Conservation (phyloP, 2,329 filamentous ascomycete species). For the Penicillium sp. region DNA sequence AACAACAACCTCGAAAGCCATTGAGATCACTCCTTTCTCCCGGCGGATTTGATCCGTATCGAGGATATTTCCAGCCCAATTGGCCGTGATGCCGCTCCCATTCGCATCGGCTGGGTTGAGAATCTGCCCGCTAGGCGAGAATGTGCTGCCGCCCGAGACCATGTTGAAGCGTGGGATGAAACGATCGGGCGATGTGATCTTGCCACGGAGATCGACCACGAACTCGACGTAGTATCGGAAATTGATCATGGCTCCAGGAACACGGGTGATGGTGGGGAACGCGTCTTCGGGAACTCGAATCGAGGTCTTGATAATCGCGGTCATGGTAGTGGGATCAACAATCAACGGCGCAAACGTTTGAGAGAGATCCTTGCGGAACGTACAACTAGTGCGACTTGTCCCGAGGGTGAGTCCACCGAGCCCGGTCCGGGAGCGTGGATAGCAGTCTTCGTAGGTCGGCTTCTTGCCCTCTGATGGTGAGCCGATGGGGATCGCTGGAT, state of each 20-base stretch:
- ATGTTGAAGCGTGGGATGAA: conserved; percentile 57
- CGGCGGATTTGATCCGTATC: conserved; percentile 83
- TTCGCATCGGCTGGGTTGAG: conserved; percentile 33
- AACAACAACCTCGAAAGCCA: conserved; percentile 80
- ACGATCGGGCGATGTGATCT: conserved; percentile 70
- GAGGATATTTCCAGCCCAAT: conserved; percentile 63
- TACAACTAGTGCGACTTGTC: conserved; percentile 79
- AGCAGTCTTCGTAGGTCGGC: conserved; percentile 75
- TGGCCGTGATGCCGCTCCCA: conserved; percentile 38
- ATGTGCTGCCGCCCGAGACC: conserved; percentile 46
- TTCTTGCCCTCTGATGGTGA: conserved; percentile 64
- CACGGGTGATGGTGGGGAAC: conserved; percentile 85
- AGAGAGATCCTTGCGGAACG: conserved; percentile 92
- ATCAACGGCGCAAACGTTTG: conserved; percentile 87
- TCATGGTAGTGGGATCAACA: conserved; percentile 75
- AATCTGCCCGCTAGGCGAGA: conserved; percentile 43
- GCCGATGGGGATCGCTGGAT: conserved; percentile 59
- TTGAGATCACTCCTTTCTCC: conserved; percentile 87
- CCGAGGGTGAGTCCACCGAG: conserved; percentile 82
- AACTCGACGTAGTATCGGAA: conserved; percentile 95
- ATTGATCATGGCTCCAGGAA: conserved; percentile 89
- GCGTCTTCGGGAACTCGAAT: conserved; percentile 84
- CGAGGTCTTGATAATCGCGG: conserved; percentile 74
- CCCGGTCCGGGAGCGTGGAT: conserved; percentile 81
- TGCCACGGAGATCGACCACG: conserved; percentile 86